Conservation (phyloP, 2,329 filamentous ascomycete genomes). For the Nemania sp. region DNA sequence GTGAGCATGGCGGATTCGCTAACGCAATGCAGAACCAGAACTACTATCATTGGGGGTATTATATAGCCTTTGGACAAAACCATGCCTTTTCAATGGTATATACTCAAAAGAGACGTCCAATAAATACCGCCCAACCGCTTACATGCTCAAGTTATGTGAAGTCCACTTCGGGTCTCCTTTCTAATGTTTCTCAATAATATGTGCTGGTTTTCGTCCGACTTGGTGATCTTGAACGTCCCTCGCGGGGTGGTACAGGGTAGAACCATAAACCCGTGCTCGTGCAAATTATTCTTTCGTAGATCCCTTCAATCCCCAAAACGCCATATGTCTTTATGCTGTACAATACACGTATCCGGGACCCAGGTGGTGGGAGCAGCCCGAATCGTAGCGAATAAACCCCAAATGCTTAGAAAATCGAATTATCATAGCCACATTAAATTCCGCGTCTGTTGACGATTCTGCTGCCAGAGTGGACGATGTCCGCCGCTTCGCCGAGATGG, state of each 20-base stretch:
- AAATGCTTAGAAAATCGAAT: neutral
- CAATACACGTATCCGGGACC: neutral
- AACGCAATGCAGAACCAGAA: too few relatives aligned
- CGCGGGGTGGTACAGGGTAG: neutral
- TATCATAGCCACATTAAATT: slow-evolving; percentile 53
- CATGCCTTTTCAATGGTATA: too few relatives aligned
- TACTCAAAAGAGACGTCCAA: too few relatives aligned
- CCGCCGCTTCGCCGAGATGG: slow-evolving; percentile 35
- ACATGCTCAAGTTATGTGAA: slow-evolving; percentile 2
- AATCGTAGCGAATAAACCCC: neutral
- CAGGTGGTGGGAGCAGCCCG: neutral
- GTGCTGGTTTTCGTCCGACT: neutral
- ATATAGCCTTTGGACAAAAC: too few relatives aligned
- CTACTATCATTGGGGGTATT: too few relatives aligned
- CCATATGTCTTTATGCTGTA: slow-evolving; percentile 6
- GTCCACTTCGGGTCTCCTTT: slow-evolving; percentile 4
- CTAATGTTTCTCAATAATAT: neutral
- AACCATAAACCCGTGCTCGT: neutral
- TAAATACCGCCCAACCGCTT: too few relatives aligned
- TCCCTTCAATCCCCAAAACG: slow-evolving; percentile 3
- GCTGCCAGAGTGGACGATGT: slow-evolving; percentile 56
- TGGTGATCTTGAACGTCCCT: neutral
- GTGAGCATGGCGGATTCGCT: too few relatives aligned
- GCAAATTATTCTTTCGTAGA: neutral
- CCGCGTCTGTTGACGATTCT: slow-evolving; percentile 53